Evolutionary conservation across 2,329 filamentous ascomycete species (phyloP), one percentile per base, ranked within the genome.

Genomic region (Epichloe typhina): DNA sequence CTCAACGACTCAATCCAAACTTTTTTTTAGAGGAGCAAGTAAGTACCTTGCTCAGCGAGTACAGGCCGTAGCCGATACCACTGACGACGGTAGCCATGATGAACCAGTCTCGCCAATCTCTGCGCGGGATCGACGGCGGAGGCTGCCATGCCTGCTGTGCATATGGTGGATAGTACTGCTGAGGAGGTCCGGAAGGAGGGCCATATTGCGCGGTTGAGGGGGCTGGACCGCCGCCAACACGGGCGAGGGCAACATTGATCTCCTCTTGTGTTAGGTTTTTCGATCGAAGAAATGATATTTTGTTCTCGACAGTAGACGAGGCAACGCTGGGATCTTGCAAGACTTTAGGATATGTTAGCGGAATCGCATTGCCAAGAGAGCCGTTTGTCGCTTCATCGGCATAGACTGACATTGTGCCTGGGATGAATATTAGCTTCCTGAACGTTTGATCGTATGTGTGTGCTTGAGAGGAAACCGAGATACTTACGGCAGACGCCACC

Each of bases 51-150:
- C 89, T 87, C 15, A 96, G 77, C 56, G 84, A 80, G 64, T 93
- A 98, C 21, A 95, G 69, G 0, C 90, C 91, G 62, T 96, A 97
- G 39, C 88, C 79, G 19, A 96, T 83, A 46, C 90, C 88, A 52
- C 89, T 85, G 55, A 94, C 84, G 12, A 97, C 87, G 0, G 93
- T 98, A 7, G 93, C 93, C 88, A 97, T 95, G 68, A 98, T 97
- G 69, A 98, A 98, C 86, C 89, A 97, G 65, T 98, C 93, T 54
- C 94, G 80, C 93, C 93, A 98, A 69, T 98, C 93, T 62, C 93
- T 77, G 64, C 82, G 83, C 3, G 89, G 89, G 2, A 82, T 69
- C 50, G 77, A 73, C 1, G 75, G 75, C 3, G 78, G 70, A 33
- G 72, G 73, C 60, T 80, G 79, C 79, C 79, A 83, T 57, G 74